phyloP scores from a whole-genome alignment of 108 stramenopile species.

The Mediolabrus comicus region DNA sequence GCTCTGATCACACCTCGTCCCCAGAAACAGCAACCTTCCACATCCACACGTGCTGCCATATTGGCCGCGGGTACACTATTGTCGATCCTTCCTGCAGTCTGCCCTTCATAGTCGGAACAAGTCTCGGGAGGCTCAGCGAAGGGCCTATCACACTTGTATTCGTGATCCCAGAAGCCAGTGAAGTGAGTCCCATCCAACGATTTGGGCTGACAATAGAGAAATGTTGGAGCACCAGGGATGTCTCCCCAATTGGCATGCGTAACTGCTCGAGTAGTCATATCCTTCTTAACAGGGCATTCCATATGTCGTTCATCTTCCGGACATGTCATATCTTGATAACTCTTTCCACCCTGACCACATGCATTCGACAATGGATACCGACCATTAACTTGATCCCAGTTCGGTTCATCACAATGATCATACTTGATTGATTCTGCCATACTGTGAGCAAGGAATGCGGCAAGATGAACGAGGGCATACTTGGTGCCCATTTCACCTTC shows the following conservation, averaged over 20 bases:
- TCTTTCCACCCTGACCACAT: conserved; percentile 49
- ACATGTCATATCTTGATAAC: conserved; percentile 46
- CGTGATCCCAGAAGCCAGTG: conserved; percentile 51
- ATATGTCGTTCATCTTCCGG: conserved; percentile 41
- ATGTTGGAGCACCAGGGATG: conserved; percentile 41
- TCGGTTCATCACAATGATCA: conserved; percentile 51
- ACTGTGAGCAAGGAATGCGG: conserved; percentile 47
- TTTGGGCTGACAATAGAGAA: conserved; percentile 44
- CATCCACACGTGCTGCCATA: conserved; percentile 38
- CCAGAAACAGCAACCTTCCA: conserved; percentile 61
- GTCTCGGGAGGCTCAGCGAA: conserved; percentile 17
- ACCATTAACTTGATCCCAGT: conserved; percentile 42
- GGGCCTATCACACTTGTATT: conserved; percentile 37
- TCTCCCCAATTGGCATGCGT: conserved; percentile 51
- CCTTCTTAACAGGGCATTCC: conserved; percentile 35
- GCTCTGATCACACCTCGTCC: conserved; percentile 53
- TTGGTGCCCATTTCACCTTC: background rate
- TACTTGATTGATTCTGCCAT: conserved; percentile 64
- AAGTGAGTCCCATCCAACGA: conserved; percentile 2
- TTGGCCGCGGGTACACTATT: conserved; percentile 30
- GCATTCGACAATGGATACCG: conserved; percentile 42
- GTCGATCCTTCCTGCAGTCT: conserved; percentile 34
- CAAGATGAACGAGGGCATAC: conserved; percentile 15
- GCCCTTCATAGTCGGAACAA: conserved; percentile 34
- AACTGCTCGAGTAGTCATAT: conserved; percentile 33